These are phyloP conservation scores for Rhytidhysteron rufulum DNA, from an alignment of 2,329 filamentous ascomycete species.

Conservation along the genomic window DNA sequence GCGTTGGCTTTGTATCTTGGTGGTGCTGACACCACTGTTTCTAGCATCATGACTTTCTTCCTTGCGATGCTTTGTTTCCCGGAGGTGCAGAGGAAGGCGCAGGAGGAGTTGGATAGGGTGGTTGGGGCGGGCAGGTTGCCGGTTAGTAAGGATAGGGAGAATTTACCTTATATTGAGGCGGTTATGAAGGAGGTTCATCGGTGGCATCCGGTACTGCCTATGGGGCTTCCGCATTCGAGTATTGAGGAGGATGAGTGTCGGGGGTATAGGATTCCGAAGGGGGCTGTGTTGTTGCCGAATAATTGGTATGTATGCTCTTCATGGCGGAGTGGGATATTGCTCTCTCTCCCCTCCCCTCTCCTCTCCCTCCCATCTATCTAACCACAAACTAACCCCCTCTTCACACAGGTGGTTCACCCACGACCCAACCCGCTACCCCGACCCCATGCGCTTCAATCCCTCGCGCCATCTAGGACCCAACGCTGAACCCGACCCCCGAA, in stretches of 20 bases:
- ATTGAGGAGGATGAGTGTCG: slow-evolving; percentile 34
- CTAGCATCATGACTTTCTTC: slow-evolving; percentile 42
- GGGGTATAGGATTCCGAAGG: slow-evolving; percentile 40
- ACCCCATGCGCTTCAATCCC: slow-evolving; percentile 40
- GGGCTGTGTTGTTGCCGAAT: slow-evolving; percentile 31
- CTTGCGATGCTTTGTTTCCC: slow-evolving; percentile 52
- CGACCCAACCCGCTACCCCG: slow-evolving; percentile 32
- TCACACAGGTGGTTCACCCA: slow-evolving; percentile 38
- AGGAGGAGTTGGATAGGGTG: slow-evolving; percentile 45
- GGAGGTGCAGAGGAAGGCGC: slow-evolving; percentile 45
- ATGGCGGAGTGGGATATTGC: no score
- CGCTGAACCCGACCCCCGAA: slow-evolving; percentile 36
- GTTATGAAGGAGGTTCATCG: slow-evolving; percentile 43
- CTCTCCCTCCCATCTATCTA: not conserved
- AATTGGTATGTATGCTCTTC: slow-evolving; percentile 36
- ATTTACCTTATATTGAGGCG: slow-evolving; percentile 35
- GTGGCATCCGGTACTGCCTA: slow-evolving; percentile 26
- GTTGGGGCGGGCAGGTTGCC: slow-evolving; percentile 47
- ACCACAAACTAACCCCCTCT: slow-evolving; percentile 6
- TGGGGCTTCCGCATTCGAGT: slow-evolving; percentile 28
- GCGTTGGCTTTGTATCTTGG: slow-evolving; percentile 41
- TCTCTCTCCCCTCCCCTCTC: no score
- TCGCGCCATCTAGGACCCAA: slow-evolving; percentile 37
- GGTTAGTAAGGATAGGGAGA: slow-evolving; percentile 42
- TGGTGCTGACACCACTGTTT: slow-evolving; percentile 44